Base-by-base conservation (phyloP, 2,329 filamentous ascomycete species). In the Zelopaecilomyces penicillatus region DNA sequence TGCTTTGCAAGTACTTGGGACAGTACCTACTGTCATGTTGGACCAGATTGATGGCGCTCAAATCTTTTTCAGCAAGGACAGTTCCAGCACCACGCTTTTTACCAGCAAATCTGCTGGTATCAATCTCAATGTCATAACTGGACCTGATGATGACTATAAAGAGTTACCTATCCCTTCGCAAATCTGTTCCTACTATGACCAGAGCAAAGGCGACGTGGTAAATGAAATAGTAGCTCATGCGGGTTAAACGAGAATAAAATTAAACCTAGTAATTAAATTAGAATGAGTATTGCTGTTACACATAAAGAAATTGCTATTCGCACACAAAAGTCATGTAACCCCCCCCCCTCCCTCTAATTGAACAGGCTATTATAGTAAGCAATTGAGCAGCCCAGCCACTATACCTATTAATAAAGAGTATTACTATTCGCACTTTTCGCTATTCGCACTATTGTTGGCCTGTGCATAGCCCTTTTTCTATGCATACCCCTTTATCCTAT, bases 201-300 rank as follows among this genome's bases (percentile, higher is more conserved):
- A 83, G 64, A 71, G 61, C 41, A 78, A 88, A 65, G 85, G 87
- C 26, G 80, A 85, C 52, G 62, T 97, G 51, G 77, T 91, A 29
- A 95, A 82, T 59, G 91, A 97, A 75, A 97, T 98, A 64, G 93
- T 98, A 12, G 89, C 93, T 58, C 91, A 97, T 68, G 81, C 86
- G 51, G 90, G 91, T 45, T 96, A 74, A 59, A 19, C 30, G n/a
- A 30, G 7, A 19, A 12, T 19, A n/a, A n/a, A n/a, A n/a, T n/a
- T n/a, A n/a, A n/a, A n/a, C n/a, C n/a, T n/a, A n/a, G n/a, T n/a
- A n/a, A n/a, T n/a, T n/a, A n/a, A n/a, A n/a, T n/a, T n/a, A n/a
- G n/a, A n/a, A n/a, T n/a, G n/a, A n/a, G n/a, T n/a, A n/a, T n/a
- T n/a, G n/a, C n/a, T n/a, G n/a, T n/a, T n/a, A n/a, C n/a, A n/a